Evolutionary conservation across 768 basidiomycete species (phyloP), one percentile per base, ranked within the genome.

Genomic region (Lentinula detonsa): DNA sequence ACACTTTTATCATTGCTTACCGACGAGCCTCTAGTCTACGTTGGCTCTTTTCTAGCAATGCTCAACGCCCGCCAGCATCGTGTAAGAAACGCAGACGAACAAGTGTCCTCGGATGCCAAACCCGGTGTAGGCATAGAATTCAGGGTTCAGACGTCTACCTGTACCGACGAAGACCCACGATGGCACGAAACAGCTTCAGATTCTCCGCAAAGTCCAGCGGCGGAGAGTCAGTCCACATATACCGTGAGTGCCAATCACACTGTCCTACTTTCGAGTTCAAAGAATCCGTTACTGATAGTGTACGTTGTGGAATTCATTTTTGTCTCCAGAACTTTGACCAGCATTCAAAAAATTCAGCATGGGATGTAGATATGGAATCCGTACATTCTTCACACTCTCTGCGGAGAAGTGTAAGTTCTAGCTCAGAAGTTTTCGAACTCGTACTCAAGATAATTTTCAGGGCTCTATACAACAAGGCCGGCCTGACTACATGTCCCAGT

Each of bases 61-160:
- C 71, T 81, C 34, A 80, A 81, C 61, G 73, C 78, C n/a, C 74
- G 78, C 0, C 70, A 75, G 64, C 68, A 46, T 23, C n/a, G 33
- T n/a, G 11, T 42, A 48, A 35, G n/a, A 7, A 59, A 35, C 23
- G 40, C 21, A 48, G 18, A 37, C 21, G 40, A 15, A 7, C 23
- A 31, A 18, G 16, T 5, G 23, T 33, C 40, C 6, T 23, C 35
- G 23, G 28, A 35, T 28, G 15, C 7, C 42, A 39, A 57, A 21
- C 33, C 34, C 28, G 28, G 28, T 28, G 28, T 28, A 1, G 53
- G 21, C n/a, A 57, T 57, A 23, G 56, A 59, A 50, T 59, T 59
- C 48, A 43, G 58, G 15, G 45, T 59, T 16, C 46, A 59, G 13
- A 59, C 48, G 16, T 34, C 58, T 9, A 59, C 58, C 4, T 8